Percentiles rank a stretch among this genome's conserved stretches.
Evolutionary conservation across 1,284 basidiomycete species (phyloP).

Genomic region (Fomitopsis pinicola): DNA sequence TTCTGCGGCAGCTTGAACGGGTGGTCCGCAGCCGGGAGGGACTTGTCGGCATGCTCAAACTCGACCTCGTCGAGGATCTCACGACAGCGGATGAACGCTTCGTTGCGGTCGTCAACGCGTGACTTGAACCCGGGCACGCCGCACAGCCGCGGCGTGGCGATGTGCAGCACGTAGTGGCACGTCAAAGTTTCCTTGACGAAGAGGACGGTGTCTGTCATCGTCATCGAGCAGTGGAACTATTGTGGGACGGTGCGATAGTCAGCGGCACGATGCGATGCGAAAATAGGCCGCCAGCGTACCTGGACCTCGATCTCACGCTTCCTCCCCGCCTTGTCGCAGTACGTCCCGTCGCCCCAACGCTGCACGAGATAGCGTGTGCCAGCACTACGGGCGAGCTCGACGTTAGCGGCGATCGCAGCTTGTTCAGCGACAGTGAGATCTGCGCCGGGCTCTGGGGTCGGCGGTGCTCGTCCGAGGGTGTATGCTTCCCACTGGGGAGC

Average conservation of each 20-base stretch:
- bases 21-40: slow-evolving; percentile 46
- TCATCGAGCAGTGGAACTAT: slow-evolving; percentile 94
- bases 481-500: slow-evolving; percentile 71
- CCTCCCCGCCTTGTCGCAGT: slow-evolving; percentile 86
- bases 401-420: slow-evolving; percentile 54
- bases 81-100: slow-evolving; percentile 70
- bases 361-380: slow-evolving; percentile 91
- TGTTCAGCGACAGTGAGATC: slow-evolving; percentile 67
- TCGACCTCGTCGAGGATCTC: slow-evolving; percentile 51
- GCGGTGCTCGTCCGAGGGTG: slow-evolving; percentile 70
- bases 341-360: slow-evolving; percentile 85
- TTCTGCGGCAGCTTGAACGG: slow-evolving; percentile 48
- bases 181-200: slow-evolving; percentile 90
- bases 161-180: slow-evolving; percentile 87
- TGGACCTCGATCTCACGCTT: slow-evolving; percentile 90
- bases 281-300: slow-evolving; percentile 38
- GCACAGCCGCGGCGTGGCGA: slow-evolving; percentile 90
- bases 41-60: slow-evolving; percentile 26
- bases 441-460: slow-evolving; percentile 51
- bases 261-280: slow-evolving; percentile 1
- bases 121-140: slow-evolving; percentile 87
- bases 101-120: slow-evolving; percentile 58
- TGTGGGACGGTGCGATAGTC: not conserved
- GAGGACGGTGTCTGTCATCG: slow-evolving; percentile 79
- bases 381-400: slow-evolving; percentile 70